Base-by-base conservation (phyloP, 805 yeast species). In the Yarrowia bubula region DNA sequence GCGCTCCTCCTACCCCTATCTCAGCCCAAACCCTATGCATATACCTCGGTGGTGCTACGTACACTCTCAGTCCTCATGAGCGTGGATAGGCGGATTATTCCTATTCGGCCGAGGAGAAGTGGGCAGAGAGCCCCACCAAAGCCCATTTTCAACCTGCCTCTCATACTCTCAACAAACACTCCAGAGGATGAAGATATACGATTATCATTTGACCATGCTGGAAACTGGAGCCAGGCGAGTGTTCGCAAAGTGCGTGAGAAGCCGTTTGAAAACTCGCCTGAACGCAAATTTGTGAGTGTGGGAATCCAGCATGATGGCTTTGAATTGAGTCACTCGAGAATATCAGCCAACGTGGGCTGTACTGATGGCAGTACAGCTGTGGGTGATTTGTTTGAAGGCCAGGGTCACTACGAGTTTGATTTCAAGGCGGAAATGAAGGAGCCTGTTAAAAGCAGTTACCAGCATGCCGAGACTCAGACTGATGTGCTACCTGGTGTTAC, bases 31-130 rank as follows among this genome's bases (percentile, higher is more conserved):
- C 55, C 41, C 55, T 48, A 48, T 48, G 8, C 15, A 31, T 47
- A 32, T 47, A 47, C 22, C 11, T 18, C 10, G 5, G 51, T n/a
- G 37, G 38, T 22, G 28, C 28, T 3, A 48, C 53, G n/a, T 17
- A 8, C 53, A 8, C 55, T 18, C 41, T 33, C 35, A 17, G 32
- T 35, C 55, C 4, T 13, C 17, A 48, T 48, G 55, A 48, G 55
- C 17, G 55, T 48, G 31, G 55, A 48, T 39, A 48, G 55, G 55
- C 55, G 55, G 13, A 48, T 48, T 17, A n/a, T 48, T 33, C 55
- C 55, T 1, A 33, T 48, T 35, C 55, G 17, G 2, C 32, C 41
- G 11, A 18, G 55, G 55, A 33, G 55, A 18, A 17, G 32, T 7
- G 39, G 15, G 39, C 53, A 32, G 28, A 11, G 38, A 14, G 41